phyloP scores from a whole-genome alignment of 208 protist genomes.

The Leptomonas seymouri region DNA sequence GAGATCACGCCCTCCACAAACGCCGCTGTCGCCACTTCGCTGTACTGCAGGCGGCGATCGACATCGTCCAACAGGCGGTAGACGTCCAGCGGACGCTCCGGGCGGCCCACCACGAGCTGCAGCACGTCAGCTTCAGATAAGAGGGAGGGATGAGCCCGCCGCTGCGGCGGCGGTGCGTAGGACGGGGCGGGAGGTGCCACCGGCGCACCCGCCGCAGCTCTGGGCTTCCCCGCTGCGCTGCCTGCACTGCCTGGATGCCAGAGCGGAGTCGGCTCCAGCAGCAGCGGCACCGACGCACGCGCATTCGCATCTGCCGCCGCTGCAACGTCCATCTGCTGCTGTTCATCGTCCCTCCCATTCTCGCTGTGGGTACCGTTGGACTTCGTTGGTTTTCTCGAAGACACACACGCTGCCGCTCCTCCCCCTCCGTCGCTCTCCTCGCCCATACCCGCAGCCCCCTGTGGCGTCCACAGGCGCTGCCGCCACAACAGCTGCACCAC shows the following conservation, averaged over 20 bases:
- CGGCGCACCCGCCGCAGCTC: background rate
- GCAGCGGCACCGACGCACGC: constrained; percentile 18
- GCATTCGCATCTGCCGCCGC: background rate
- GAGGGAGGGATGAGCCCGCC: constrained; percentile 10
- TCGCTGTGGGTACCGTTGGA: too few relatives aligned
- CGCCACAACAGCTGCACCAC: constrained; percentile 19
- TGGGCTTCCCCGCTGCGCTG: background rate
- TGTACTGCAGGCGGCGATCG: constrained; percentile 36
- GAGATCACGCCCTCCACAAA: constrained; percentile 50
- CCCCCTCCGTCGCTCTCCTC: background rate
- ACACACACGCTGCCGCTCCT: too few relatives aligned
- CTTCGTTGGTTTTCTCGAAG: too few relatives aligned
- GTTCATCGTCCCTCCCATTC: too few relatives aligned
- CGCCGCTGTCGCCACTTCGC: constrained; percentile 45
- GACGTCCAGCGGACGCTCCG: constrained; percentile 54
- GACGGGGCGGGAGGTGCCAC: background rate
- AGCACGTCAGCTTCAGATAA: constrained; percentile 62
- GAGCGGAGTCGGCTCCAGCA: constrained; percentile 30
- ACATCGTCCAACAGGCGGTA: constrained; percentile 70
- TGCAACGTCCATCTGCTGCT: background rate
- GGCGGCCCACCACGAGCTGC: constrained; percentile 59
- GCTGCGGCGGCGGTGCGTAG: constrained; percentile 9
- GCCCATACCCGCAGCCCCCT: too few relatives aligned
- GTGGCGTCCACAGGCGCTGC: constrained; percentile 19
- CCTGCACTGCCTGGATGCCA: constrained; percentile 5